Evolutionary conservation across 139 green algal species (phyloP).

Genomic region (Volvox reticuliferus): DNA sequence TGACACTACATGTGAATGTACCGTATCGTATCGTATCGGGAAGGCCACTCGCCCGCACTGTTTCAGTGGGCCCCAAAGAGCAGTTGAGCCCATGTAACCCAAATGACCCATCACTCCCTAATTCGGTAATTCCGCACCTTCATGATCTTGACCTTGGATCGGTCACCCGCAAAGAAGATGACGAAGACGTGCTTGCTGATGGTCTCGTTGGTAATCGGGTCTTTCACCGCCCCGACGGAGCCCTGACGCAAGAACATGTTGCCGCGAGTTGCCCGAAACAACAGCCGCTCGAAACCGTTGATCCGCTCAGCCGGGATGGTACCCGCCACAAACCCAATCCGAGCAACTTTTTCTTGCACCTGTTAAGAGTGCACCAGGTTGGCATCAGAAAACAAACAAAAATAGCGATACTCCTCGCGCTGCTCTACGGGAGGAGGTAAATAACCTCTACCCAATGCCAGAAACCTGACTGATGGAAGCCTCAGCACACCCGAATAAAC

Average conservation of each 20-base stretch:
- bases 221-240: conserved; percentile 72
- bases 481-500: too few species aligned
- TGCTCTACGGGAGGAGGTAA: neutral
- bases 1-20: too few species aligned
- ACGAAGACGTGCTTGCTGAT: conserved; percentile 95
- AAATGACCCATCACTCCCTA: too few species aligned
- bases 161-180: conserved; percentile 97
- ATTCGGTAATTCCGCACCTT: conserved; percentile 77
- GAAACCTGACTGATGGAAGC: too few species aligned
- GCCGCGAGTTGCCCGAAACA: conserved; percentile 97
- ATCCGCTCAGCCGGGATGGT: conserved; percentile 88
- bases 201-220: conserved; percentile 73
- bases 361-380: too few species aligned
- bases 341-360: conserved; percentile 70
- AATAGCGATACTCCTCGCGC: neutral
- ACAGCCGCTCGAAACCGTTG: conserved; percentile 92
- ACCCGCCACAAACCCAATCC: conserved; percentile 94
- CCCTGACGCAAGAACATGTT: conserved; percentile 96
- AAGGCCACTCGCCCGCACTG: too few species aligned
- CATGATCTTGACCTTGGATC: conserved; percentile 90
- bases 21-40: too few species aligned
- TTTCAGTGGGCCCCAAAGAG: too few species aligned
- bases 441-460: too few species aligned
- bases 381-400: neutral
- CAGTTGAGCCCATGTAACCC: too few species aligned